Evolutionary conservation across 2,329 filamentous ascomycete genomes (phyloP).

Genomic region (Botrytis elliptica): DNA sequence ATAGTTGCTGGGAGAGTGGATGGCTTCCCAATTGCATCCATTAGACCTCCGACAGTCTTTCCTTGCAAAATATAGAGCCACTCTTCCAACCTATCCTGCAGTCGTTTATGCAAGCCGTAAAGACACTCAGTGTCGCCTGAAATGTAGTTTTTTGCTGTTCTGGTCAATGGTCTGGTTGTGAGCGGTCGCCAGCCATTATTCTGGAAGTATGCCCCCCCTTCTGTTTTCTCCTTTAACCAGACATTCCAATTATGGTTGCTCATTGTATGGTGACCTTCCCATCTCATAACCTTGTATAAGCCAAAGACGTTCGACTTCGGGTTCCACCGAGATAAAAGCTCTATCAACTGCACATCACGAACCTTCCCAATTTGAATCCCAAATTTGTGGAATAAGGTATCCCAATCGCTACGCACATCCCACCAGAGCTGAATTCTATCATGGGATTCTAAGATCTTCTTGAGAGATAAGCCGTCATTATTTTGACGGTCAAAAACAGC

Average conservation of each 20-base stretch:
- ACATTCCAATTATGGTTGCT: neutral
- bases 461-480: neutral
- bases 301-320: neutral
- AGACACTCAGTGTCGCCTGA: conserved; percentile 1
- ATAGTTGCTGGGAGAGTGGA: neutral
- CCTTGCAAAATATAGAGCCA: neutral
- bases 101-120: neutral
- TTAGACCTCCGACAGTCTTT: neutral
- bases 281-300: neutral
- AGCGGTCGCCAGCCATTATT: neutral
- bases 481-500: neutral
- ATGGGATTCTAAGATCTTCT: neutral
- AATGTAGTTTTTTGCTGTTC: neutral
- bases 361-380: neutral
- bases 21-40: neutral
- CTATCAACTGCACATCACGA: conserved; percentile 2
- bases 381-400: neutral
- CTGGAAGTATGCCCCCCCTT: neutral
- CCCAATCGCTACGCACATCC: conserved; percentile 10
- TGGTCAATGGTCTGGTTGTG: neutral
- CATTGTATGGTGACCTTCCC: neutral
- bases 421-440: conserved; percentile 7
- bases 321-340: neutral
- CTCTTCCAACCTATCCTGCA: neutral
- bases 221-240: neutral